A percentile compares a stretch with the other conserved stretches of the same genome.
These are phyloP conservation scores for Solanum medicagineum DNA, from an alignment of 257 asterid species.

Conservation along the genomic window DNA sequence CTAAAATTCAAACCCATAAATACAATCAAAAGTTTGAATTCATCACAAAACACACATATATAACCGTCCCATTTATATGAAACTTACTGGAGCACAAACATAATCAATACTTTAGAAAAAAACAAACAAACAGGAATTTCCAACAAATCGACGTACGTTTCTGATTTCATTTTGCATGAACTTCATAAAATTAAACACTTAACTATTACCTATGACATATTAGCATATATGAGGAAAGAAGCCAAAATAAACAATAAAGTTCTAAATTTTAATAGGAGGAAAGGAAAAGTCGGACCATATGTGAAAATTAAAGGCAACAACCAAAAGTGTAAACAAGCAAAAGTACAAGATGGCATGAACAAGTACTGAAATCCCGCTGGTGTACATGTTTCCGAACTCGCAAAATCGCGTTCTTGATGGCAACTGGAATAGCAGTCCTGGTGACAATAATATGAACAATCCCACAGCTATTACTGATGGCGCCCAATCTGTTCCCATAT, in stretches of 20 bases:
- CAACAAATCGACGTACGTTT: neutral
- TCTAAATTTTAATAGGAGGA: neutral
- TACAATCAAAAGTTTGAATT: neutral
- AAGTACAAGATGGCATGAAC: slow-evolving; percentile 68
- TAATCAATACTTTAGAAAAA: neutral
- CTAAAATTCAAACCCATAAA: neutral
- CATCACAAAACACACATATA: neutral
- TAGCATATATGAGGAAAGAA: neutral
- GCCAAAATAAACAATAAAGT: neutral
- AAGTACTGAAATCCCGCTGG: slow-evolving; percentile 73
- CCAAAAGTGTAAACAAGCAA: slow-evolving; percentile 65
- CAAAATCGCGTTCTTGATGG: slow-evolving; percentile 73
- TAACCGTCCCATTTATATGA: neutral
- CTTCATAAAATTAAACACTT: neutral
- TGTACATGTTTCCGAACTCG: slow-evolving; percentile 88
- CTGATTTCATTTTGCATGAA: neutral
- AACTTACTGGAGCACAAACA: neutral
- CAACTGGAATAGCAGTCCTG: slow-evolving; percentile 81
- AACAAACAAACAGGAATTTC: neutral
- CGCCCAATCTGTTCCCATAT: slow-evolving; percentile 62
- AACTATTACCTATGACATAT: neutral
- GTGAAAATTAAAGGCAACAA: slow-evolving; percentile 72
- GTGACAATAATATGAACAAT: slow-evolving; percentile 74
- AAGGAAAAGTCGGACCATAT: slow-evolving; percentile 30
- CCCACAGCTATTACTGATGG: slow-evolving; percentile 86